Evolutionary conservation across 331 rosid species (phyloP).

Genomic region (Telfairia occidentalis): DNA sequence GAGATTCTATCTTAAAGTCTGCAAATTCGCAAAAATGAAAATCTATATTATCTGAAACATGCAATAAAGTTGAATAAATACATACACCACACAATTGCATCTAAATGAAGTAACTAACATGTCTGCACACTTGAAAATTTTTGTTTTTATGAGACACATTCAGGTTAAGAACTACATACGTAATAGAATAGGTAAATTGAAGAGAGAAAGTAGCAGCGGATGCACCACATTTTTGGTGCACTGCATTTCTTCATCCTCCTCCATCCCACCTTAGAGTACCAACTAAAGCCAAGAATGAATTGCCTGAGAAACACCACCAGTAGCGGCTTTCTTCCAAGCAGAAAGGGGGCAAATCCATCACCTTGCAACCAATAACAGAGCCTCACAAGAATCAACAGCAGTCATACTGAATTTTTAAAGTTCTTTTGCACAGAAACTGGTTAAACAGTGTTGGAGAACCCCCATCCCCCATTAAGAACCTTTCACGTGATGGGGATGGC

Average conservation of each 20-base stretch:
- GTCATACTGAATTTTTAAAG: background rate
- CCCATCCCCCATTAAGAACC: slow-evolving; percentile 21
- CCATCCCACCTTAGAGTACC: slow-evolving; percentile 19
- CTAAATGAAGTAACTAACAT: background rate
- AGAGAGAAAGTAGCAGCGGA: slow-evolving; percentile 19
- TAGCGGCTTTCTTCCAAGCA: slow-evolving; percentile 23
- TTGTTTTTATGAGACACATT: background rate
- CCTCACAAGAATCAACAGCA: slow-evolving; percentile 12
- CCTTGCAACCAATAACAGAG: slow-evolving; percentile 32
- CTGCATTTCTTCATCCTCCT: slow-evolving; percentile 14
- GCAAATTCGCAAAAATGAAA: background rate
- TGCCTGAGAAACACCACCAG: slow-evolving; percentile 48
- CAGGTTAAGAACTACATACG: background rate
- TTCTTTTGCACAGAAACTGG: slow-evolving; percentile 17
- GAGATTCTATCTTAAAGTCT: background rate
- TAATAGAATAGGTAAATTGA: slow-evolving; percentile 14
- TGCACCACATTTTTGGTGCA: slow-evolving; percentile 13
- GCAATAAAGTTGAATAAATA: slow-evolving; percentile 5
- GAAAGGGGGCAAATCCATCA: slow-evolving; percentile 19
- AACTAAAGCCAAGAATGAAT: slow-evolving; percentile 90
- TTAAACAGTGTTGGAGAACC: slow-evolving; percentile 15
- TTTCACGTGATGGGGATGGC: slow-evolving; percentile 33
- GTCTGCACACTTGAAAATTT: background rate
- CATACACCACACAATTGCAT: background rate
- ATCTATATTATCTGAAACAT: background rate